A percentile compares a stretch with the other conserved stretches of the same genome.
Evolutionary conservation across 163 green algal species (phyloP).

Genomic region (Volvox carteri): DNA sequence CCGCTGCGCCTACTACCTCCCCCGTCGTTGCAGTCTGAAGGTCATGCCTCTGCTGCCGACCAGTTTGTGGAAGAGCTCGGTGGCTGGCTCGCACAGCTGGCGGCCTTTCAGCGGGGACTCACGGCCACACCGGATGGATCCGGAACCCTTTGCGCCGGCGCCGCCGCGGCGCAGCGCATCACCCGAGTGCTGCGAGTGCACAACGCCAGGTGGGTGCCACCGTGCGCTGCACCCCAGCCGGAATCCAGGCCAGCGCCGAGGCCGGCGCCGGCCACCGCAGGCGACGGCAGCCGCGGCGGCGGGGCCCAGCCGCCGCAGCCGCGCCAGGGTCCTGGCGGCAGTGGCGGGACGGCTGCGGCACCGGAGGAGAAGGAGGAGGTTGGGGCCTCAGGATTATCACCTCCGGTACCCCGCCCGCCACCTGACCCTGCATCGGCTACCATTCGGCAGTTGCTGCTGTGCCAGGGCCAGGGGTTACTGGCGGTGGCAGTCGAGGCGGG

Average conservation of each 20-base stretch:
- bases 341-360: background rate
- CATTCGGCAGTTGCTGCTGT: constrained; percentile 32
- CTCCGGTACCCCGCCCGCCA: too few relatives aligned
- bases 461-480: constrained; percentile 17
- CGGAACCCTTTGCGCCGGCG: background rate
- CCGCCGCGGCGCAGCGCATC: background rate
- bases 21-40: background rate
- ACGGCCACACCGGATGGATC: background rate
- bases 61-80: constrained; percentile 46
- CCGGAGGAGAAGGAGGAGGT: background rate
- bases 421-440: too few relatives aligned
- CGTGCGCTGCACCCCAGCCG: background rate
- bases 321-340: background rate
- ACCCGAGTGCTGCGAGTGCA: constrained; percentile 14
- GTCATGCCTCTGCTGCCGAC: background rate
- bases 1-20: too few relatives aligned
- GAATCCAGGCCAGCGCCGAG: too few relatives aligned
- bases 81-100: constrained; percentile 36
- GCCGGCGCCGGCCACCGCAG: too few relatives aligned
- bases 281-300: background rate
- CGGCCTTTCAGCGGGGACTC: constrained; percentile 21
- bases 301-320: background rate
- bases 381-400: too few relatives aligned
- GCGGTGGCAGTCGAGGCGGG: constrained; percentile 49
- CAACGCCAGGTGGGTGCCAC: background rate